phyloP scores from a whole-genome alignment of 371 early-diverging fungal species.

The Mortierella sp. region DNA sequence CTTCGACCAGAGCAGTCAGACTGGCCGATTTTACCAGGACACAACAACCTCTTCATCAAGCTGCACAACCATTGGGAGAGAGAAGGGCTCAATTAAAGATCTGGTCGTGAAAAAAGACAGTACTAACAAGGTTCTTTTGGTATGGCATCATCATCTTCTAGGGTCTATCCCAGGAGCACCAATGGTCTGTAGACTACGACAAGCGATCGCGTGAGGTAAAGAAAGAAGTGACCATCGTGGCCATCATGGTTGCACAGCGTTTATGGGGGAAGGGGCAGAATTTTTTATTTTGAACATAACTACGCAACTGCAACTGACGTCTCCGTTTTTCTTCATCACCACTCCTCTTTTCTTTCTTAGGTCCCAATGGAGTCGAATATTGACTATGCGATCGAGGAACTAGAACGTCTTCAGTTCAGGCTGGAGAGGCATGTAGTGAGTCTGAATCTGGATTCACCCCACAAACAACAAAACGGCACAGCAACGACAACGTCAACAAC shows the following conservation, averaged over 20 bases:
- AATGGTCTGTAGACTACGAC: conserved; percentile 64
- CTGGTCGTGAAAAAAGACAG: not conserved
- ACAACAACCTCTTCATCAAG: not conserved
- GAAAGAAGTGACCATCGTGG: not conserved
- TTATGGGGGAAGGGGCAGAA: not conserved
- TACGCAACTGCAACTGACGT: not conserved
- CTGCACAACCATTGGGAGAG: conserved; percentile 5
- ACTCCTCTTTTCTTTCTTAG: conserved; percentile 11
- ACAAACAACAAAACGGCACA: not conserved
- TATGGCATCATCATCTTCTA: conserved; percentile 16
- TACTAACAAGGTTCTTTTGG: conserved; percentile 9
- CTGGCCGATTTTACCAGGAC: not conserved
- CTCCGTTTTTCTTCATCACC: not conserved
- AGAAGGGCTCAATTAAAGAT: not conserved
- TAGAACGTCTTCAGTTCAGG: conserved; percentile 36
- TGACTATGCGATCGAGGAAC: conserved; percentile 53
- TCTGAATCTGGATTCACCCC: not conserved
- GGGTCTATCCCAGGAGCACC: conserved; percentile 40
- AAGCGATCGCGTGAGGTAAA: conserved; percentile 61
- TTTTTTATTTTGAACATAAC: not conserved
- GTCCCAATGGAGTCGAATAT: conserved; percentile 61
- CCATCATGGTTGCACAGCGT: not conserved
- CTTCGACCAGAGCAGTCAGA: not conserved
- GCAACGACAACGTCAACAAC: conserved; percentile 4
- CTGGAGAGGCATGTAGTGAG: conserved; percentile 17